These are phyloP conservation scores for Aspergillus amoenus DNA, from an alignment of 2,329 filamentous ascomycete genomes.

Conservation along the genomic window DNA sequence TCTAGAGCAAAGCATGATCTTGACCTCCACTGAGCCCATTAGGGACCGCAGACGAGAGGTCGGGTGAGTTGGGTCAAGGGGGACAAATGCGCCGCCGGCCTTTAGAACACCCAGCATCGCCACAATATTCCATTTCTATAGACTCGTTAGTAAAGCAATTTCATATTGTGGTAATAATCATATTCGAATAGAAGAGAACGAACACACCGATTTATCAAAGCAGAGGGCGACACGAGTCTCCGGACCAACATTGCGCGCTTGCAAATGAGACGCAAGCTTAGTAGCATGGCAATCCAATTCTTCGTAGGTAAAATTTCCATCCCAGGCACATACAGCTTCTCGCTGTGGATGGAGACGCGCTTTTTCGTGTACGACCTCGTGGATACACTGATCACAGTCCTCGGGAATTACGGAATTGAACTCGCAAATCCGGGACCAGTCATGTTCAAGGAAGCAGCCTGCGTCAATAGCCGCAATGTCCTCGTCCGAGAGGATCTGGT, in stretches of 20 bases:
- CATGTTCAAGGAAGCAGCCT: constrained; percentile 57
- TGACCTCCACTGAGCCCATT: constrained; percentile 32
- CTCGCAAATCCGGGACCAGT: constrained; percentile 55
- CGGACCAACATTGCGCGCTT: constrained; percentile 41
- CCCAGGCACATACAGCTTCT: constrained; percentile 40
- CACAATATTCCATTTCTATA: constrained; percentile 43
- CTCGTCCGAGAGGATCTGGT: constrained; percentile 46
- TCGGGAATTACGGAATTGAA: constrained; percentile 51
- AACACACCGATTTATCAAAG: constrained; percentile 44
- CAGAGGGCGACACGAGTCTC: constrained; percentile 38
- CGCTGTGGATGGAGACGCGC: constrained; percentile 34
- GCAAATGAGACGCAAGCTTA: constrained; percentile 37
- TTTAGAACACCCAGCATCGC: constrained; percentile 44
- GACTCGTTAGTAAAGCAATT: background rate
- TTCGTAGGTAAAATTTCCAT: constrained; percentile 38
- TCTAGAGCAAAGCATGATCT: constrained; percentile 35
- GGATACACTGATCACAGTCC: constrained; percentile 39
- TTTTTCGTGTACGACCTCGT: constrained; percentile 39
- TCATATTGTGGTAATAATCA: background rate
- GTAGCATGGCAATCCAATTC: constrained; percentile 40
- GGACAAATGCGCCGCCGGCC: constrained; percentile 44
- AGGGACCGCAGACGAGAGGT: constrained; percentile 36
- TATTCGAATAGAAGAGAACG: background rate
- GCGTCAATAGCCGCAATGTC: constrained; percentile 46
- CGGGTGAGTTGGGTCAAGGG: constrained; percentile 42